Base-by-base conservation (phyloP, 2,329 filamentous ascomycete species). In the Acrocalymma vagum region DNA sequence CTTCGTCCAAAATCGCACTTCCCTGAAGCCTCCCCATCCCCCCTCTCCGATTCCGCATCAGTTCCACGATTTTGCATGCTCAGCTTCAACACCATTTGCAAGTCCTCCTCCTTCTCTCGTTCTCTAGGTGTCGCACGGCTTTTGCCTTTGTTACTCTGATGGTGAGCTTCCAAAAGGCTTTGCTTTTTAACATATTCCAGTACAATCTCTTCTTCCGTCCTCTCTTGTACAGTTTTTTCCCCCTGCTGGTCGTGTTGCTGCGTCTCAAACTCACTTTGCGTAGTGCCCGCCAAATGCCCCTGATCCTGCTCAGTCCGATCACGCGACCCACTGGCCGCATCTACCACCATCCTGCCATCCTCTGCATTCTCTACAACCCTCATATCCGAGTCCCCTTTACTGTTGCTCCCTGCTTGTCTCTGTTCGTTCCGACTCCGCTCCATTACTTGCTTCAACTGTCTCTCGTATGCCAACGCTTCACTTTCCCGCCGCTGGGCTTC, bases 121-220 rank as follows among this genome's bases (percentile, higher is more conserved):
- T 57, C 42, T 46, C 22, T 53, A 35, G 45, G 51, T 48, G 43
- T 48, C 34, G 62, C 58, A 39, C 61, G 59, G 52, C 59, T 21
- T 23, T 48, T 48, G 37, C 48, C 48, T 39, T 44, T 48, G 38
- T n/a, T n/a, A n/a, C 41, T 58, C 27, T 60, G 51, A 51, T 75
- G 69, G 62, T 84, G 77, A 51, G 85, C 83, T 67, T 92, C 88
- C 1, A 80, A 75, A 16, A 89, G 62, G 62, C 86, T 90, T 70
- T 90, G 86, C 72, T 83, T 86, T 76, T 86, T 88, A 30, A 90
- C 78, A 61, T 88, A 90, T 55, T 88, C 86, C 63, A 90, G 67
- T n/a, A 90, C 80, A 45, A 87, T 82, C 41, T 88, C 80, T 62
- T 90, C 86, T 60, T 90, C 87, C 0, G 77, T 81, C 60, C 32